These are phyloP conservation scores for Ambrosiella beaveri DNA, from an alignment of 2,329 filamentous ascomycete genomes.

Conservation along the genomic window DNA sequence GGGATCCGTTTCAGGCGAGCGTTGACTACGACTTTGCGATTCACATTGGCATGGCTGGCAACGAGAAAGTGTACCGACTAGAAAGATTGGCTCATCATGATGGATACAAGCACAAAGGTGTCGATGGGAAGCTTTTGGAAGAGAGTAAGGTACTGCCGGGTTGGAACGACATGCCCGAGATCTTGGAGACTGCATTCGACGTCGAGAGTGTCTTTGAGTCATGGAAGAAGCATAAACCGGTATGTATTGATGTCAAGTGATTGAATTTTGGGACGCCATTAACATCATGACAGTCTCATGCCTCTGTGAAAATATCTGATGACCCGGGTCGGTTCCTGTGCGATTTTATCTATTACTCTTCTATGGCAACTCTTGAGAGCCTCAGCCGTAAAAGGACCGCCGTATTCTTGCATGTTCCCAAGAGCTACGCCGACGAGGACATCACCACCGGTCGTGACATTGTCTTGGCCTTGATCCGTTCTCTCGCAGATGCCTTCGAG, in stretches of 20 bases:
- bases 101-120: slow-evolving; percentile 52
- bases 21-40: slow-evolving; percentile 45
- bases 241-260: background rate
- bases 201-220: slow-evolving; percentile 36
- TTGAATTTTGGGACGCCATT: too few species aligned
- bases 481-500: slow-evolving; percentile 21
- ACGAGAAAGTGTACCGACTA: slow-evolving; percentile 46
- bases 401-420: slow-evolving; percentile 57
- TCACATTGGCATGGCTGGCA: slow-evolving; percentile 66
- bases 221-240: slow-evolving; percentile 30
- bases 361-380: slow-evolving; percentile 39
- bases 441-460: slow-evolving; percentile 34
- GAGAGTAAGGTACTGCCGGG: slow-evolving; percentile 32
- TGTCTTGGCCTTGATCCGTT: slow-evolving; percentile 35
- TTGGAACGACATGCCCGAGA: slow-evolving; percentile 36
- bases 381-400: slow-evolving; percentile 32
- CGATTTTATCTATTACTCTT: slow-evolving; percentile 63
- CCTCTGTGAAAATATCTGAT: slow-evolving; percentile 41
- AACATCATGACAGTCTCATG: slow-evolving; percentile 17
- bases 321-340: slow-evolving; percentile 60
- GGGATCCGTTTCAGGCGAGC: background rate
- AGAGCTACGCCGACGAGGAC: slow-evolving; percentile 31
- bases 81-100: slow-evolving; percentile 56
- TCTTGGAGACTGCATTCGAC: slow-evolving; percentile 40
- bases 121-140: slow-evolving; percentile 44